Evolutionary conservation across 2,329 filamentous ascomycete genomes (phyloP).

Genomic region (Tolypocladium album): DNA sequence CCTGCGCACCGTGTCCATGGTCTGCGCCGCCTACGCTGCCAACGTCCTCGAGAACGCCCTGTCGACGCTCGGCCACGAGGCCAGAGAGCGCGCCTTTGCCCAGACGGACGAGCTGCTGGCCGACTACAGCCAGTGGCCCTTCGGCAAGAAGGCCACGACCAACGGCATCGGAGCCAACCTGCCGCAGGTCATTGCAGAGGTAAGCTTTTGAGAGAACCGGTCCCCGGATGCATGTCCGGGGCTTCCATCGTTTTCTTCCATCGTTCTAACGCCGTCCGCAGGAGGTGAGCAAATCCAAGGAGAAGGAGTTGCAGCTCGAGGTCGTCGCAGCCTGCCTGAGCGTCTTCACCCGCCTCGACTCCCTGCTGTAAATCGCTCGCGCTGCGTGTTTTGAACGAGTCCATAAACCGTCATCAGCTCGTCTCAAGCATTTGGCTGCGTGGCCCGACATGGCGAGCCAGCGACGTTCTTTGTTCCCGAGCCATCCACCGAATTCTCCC

Average conservation of each 20-base stretch:
- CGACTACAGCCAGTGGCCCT: conserved; percentile 97
- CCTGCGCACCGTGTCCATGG: conserved; percentile 85
- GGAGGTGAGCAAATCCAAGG: conserved; percentile 77
- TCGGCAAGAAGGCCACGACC: conserved; percentile 69
- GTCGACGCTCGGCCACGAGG: conserved; percentile 85
- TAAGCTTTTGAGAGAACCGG: too few relatives aligned
- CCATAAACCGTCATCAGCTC: background rate
- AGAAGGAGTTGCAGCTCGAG: conserved; percentile 93
- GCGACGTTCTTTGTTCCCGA: background rate
- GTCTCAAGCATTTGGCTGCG: background rate
- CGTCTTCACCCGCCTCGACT: conserved; percentile 96
- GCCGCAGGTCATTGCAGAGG: conserved; percentile 73
- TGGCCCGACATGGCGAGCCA: background rate
- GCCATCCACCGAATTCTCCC: background rate
- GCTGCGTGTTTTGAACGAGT: background rate
- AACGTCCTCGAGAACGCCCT: conserved; percentile 98
- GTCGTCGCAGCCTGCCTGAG: conserved; percentile 93
- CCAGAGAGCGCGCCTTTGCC: conserved; percentile 85
- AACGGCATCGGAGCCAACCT: conserved; percentile 88
- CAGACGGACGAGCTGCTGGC: conserved; percentile 93
- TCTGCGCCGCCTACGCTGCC: conserved; percentile 94
- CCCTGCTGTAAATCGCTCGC: conserved; percentile 57
- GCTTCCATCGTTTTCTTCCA: too few relatives aligned
- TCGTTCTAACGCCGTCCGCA: conserved; percentile 16
- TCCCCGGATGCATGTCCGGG: too few relatives aligned